phyloP scores from a whole-genome alignment of 306 rosid genomes.

The Pueraria montana region DNA sequence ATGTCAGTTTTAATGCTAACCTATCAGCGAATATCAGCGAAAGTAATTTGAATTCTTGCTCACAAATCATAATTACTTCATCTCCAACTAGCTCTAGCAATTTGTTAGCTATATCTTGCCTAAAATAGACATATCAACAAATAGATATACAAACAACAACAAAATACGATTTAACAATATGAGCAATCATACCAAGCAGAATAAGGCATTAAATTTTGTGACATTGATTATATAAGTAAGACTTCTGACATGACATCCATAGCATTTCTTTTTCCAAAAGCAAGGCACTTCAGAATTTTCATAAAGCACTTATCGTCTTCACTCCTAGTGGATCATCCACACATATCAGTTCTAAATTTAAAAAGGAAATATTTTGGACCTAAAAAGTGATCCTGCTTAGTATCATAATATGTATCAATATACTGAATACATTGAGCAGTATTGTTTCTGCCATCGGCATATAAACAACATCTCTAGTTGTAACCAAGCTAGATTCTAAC shows the following conservation, averaged over 20 bases:
- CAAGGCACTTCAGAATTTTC: conserved; percentile 80
- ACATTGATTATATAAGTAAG: conserved; percentile 59
- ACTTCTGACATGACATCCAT: conserved; percentile 81
- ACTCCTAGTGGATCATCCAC: conserved; percentile 67
- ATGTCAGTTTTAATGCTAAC: conserved; percentile 59
- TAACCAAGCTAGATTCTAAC: background rate
- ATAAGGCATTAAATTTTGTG: conserved; percentile 54
- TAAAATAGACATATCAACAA: conserved; percentile 53
- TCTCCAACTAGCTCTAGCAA: conserved; percentile 82
- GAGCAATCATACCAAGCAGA: conserved; percentile 67
- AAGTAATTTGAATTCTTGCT: conserved; percentile 78
- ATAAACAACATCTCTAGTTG: conserved; percentile 83
- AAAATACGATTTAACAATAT: conserved; percentile 25
- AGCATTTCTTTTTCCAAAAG: conserved; percentile 77
- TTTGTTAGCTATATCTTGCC: conserved; percentile 74
- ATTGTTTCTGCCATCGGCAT: conserved; percentile 84
- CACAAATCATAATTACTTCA: conserved; percentile 67
- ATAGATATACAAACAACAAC: conserved; percentile 35
- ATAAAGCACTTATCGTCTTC: conserved; percentile 64
- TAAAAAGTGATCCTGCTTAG: conserved; percentile 28
- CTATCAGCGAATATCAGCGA: conserved; percentile 67
- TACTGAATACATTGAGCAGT: conserved; percentile 70
- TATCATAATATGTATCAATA: too few species aligned
- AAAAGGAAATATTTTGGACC: conserved; percentile 24
- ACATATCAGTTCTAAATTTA: conserved; percentile 44